Evolutionary conservation across 345 rosid species (phyloP).

Genomic region (Hibiscus trionum): DNA sequence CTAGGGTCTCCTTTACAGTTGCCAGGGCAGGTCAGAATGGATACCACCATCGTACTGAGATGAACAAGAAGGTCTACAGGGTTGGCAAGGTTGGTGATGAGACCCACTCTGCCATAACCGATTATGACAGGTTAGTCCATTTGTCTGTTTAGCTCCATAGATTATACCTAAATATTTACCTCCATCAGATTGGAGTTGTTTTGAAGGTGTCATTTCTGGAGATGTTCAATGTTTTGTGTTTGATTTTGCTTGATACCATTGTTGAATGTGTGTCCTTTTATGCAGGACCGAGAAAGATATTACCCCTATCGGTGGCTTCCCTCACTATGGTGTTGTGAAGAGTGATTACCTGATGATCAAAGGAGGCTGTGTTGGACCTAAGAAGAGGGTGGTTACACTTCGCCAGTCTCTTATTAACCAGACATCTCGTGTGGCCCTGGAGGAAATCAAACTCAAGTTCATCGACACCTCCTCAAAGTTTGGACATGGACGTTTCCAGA

Average conservation of each 20-base stretch:
- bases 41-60: slow-evolving; percentile 82
- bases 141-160: not conserved
- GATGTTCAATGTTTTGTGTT: too few species aligned
- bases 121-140: slow-evolving; percentile 54
- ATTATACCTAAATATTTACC: not conserved
- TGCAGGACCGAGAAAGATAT: slow-evolving; percentile 75
- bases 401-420: slow-evolving; percentile 59
- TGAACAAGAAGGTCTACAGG: slow-evolving; percentile 83
- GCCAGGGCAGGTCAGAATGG: slow-evolving; percentile 97
- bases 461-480: slow-evolving; percentile 41
- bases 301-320: slow-evolving; percentile 79
- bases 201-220: not conserved
- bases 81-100: slow-evolving; percentile 62
- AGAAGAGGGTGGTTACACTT: slow-evolving; percentile 87
- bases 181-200: not conserved
- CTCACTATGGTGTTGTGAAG: slow-evolving; percentile 74
- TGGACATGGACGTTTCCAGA: slow-evolving; percentile 53
- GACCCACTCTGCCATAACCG: slow-evolving; percentile 58
- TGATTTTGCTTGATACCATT: not conserved
- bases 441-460: slow-evolving; percentile 68
- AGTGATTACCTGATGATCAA: slow-evolving; percentile 68
- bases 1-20: slow-evolving; percentile 84
- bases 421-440: slow-evolving; percentile 67
- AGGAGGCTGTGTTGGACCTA: slow-evolving; percentile 80
- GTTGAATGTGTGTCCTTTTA: not conserved